These are phyloP conservation scores for Phytopythium kandeliae DNA, from an alignment of 352 stramenopile species.

Conservation along the genomic window DNA sequence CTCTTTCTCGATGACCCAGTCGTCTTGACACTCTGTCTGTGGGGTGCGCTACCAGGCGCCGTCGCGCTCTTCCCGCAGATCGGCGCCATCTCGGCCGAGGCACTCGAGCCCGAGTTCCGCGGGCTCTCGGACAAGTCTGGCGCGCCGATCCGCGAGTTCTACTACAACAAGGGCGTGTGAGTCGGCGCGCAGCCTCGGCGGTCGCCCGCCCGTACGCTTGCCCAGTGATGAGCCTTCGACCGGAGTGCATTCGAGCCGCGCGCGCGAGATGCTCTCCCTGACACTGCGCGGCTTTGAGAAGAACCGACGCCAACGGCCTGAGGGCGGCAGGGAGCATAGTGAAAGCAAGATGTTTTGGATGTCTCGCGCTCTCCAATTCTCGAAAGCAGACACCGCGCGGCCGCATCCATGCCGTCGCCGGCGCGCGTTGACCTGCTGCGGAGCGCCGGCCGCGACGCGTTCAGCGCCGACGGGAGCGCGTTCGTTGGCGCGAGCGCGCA, in stretches of 20 bases:
- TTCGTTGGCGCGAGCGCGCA: constrained; percentile 9
- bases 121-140: constrained; percentile 50
- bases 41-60: constrained; percentile 68
- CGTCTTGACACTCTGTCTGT: constrained; percentile 73
- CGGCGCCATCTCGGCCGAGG: constrained; percentile 54
- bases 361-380: not conserved
- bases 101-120: constrained; percentile 61
- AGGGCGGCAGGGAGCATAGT: constrained; percentile 1
- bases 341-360: not conserved
- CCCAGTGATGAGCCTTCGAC: constrained; percentile 32
- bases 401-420: too few species aligned
- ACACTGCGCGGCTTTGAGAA: constrained; percentile 21
- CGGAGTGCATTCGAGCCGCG: constrained; percentile 37
- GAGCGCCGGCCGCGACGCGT: constrained; percentile 12
- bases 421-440: constrained; percentile 9
- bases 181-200: too few species aligned
- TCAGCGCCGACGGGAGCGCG: constrained; percentile 20
- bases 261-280: constrained; percentile 28
- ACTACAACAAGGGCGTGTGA: constrained; percentile 86
- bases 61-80: constrained; percentile 81
- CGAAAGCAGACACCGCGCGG: too few species aligned
- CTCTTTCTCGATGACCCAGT: constrained; percentile 14
- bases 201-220: too few species aligned
- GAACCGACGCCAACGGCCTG: constrained; percentile 9
- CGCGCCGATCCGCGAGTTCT: constrained; percentile 51